phyloP scores from a whole-genome alignment of 2,329 filamentous ascomycete genomes.

The Alternaria hordeiaustralica region DNA sequence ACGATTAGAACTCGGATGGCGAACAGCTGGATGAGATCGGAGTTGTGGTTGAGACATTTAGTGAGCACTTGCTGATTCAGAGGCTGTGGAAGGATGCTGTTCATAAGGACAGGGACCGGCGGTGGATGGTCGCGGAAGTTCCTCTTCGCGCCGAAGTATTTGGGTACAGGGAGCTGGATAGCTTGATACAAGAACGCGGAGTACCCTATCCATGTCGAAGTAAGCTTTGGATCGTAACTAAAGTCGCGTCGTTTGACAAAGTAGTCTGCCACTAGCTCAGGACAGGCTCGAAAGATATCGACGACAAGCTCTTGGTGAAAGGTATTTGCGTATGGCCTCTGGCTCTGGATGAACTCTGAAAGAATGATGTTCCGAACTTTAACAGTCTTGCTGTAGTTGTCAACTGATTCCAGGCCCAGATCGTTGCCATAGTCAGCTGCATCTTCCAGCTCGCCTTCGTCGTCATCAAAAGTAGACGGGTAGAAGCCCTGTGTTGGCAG shows the following conservation, averaged over 20 bases:
- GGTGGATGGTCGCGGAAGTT: constrained; percentile 73
- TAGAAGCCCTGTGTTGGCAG: constrained; percentile 84
- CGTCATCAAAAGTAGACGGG: constrained; percentile 70
- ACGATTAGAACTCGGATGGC: constrained; percentile 79
- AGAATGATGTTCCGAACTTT: constrained; percentile 81
- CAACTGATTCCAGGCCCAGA: constrained; percentile 71
- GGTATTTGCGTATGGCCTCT: constrained; percentile 82
- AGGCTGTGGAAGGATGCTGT: constrained; percentile 84
- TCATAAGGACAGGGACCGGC: constrained; percentile 77
- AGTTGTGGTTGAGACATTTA: constrained; percentile 78
- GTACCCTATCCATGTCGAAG: constrained; percentile 93
- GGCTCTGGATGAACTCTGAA: constrained; percentile 76
- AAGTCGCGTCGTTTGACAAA: constrained; percentile 79
- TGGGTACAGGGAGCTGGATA: constrained; percentile 75
- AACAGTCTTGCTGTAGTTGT: constrained; percentile 73
- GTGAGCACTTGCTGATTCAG: constrained; percentile 80
- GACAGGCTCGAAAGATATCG: constrained; percentile 78
- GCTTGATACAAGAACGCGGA: constrained; percentile 85
- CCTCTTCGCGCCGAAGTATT: constrained; percentile 71
- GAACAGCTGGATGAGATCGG: constrained; percentile 83
- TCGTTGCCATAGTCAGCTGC: constrained; percentile 61
- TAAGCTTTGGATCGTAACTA: constrained; percentile 87
- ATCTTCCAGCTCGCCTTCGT: constrained; percentile 50
- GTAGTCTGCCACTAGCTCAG: constrained; percentile 87
- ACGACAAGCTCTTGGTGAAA: constrained; percentile 83